A percentile compares a stretch with the other conserved stretches of the same genome.
Evolutionary conservation across 192 early-diverging fungal genomes (phyloP).

Genomic region (Coemansia asiatica): DNA sequence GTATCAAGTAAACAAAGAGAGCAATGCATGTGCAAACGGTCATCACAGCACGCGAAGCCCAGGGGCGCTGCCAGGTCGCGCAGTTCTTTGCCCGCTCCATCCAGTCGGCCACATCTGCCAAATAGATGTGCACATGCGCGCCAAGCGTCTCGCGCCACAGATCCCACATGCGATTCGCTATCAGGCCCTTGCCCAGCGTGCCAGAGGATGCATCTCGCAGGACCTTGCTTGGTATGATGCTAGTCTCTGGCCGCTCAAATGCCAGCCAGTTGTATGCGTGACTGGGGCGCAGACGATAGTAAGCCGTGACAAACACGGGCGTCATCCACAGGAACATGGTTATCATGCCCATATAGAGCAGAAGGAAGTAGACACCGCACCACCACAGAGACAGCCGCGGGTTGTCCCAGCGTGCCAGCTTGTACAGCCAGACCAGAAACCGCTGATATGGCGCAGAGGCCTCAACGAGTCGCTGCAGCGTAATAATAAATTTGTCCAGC

Average conservation of each 20-base stretch:
- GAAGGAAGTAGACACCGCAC: constrained; percentile 45
- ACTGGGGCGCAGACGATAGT: constrained; percentile 52
- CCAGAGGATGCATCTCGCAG: constrained; percentile 48
- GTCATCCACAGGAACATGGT: constrained; percentile 35
- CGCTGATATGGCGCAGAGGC: constrained; percentile 56
- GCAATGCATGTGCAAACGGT: constrained; percentile 27
- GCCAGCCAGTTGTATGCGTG: constrained; percentile 53
- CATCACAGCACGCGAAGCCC: constrained; percentile 45
- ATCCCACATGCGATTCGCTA: constrained; percentile 51
- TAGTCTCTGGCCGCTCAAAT: constrained; percentile 54
- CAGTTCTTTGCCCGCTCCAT: constrained; percentile 57
- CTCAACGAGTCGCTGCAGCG: constrained; percentile 51
- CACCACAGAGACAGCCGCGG: constrained; percentile 46
- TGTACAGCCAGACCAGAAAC: constrained; percentile 49
- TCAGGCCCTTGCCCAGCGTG: constrained; percentile 45
- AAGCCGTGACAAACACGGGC: constrained; percentile 49
- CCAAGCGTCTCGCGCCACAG: constrained; percentile 55
- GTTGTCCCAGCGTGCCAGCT: constrained; percentile 54
- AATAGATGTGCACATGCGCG: constrained; percentile 39
- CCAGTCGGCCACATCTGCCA: constrained; percentile 54
- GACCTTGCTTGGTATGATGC: constrained; percentile 47
- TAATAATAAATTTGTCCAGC: constrained; percentile 46
- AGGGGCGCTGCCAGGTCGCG: constrained; percentile 53
- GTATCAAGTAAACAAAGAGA: constrained; percentile 34
- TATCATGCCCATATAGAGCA: constrained; percentile 47